Evolutionary conservation across 345 rosid species (phyloP), one percentile per base, ranked within the genome.

Genomic region (Lumnitzera littorea): DNA sequence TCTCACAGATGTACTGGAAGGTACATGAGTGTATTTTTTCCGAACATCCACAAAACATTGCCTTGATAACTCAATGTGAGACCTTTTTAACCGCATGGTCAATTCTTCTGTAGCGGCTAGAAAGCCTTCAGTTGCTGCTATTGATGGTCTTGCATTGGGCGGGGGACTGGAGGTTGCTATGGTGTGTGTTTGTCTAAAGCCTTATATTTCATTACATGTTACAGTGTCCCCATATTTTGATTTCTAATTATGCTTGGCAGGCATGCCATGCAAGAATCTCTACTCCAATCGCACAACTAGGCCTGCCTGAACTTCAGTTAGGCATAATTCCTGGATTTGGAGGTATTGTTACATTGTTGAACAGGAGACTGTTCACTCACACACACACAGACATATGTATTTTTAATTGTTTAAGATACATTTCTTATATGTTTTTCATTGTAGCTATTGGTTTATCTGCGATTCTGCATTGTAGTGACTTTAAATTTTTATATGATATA

Each of bases 281-380:
- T 49, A 77, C 97, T 17, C 81, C 97, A 57, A 74, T 65, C 27
- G 83, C 97, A 27, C 95, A 80, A 59, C 75, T 94, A 53, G 96
- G 97, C 63, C 80, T 94, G 60, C 87, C 99, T 13, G 99, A 94
- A 76, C 96, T 94, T 74, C 96, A 84, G 58, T 89, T 94, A 0
- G 99, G 99, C 55, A 13, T 90, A 62, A 83, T 94, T 63, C 99
- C 99, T 69, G 99, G 99, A 41, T 88, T 90, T 81, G 99, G 99
- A 78, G 99, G 98, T 92, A 81, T 57, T 41, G 12, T 50, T 62
- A 47, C 5, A 58, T 55, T 59, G 11, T 36, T 55, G 43, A 36
- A 36, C 43, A 36, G 43, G 43, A 36, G 43, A 36, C 43, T 36
- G 9, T 9, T 36, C 43, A 1, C 20, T 20, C 20, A 20, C 20